Conservation (phyloP, 352 stramenopile species). For the Pythium periplocum region DNA sequence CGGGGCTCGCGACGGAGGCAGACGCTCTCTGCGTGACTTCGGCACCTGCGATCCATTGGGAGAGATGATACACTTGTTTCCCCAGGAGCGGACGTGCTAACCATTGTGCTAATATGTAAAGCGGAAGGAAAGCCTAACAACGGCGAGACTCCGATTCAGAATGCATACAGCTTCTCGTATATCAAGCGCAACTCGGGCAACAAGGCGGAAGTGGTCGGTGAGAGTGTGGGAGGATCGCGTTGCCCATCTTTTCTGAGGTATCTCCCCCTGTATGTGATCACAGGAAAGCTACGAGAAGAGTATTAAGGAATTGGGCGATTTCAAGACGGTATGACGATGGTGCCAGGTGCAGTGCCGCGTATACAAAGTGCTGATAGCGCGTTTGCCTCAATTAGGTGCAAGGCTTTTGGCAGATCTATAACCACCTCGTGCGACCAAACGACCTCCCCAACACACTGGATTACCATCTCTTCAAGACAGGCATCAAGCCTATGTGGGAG, state of each 20-base stretch:
- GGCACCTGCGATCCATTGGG: too few species aligned
- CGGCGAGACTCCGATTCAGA: slow-evolving; percentile 75
- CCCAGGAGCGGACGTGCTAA: background rate
- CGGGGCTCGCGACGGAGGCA: too few species aligned
- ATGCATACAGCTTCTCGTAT: slow-evolving; percentile 88
- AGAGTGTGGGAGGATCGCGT: background rate
- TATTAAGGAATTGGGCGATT: slow-evolving; percentile 91
- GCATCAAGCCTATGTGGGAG: slow-evolving; percentile 94
- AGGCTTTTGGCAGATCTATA: slow-evolving; percentile 93
- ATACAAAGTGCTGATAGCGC: too few species aligned
- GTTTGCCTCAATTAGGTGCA: slow-evolving; percentile 46
- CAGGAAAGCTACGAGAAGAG: slow-evolving; percentile 92
- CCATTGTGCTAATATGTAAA: too few species aligned
- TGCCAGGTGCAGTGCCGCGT: too few species aligned
- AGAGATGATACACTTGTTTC: too few species aligned
- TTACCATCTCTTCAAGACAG: slow-evolving; percentile 92
- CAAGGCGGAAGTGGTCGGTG: slow-evolving; percentile 50
- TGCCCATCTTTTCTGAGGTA: background rate
- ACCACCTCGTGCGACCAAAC: slow-evolving; percentile 89
- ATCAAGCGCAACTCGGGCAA: slow-evolving; percentile 84
- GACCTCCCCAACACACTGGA: slow-evolving; percentile 89
- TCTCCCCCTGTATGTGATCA: slow-evolving; percentile 5
- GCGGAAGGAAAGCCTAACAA: slow-evolving; percentile 14
- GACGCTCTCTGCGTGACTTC: too few species aligned
- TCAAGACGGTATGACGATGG: slow-evolving; percentile 70